Percentiles rank a stretch among this genome's conserved stretches.
These are phyloP conservation scores for Penicillium crustosum DNA, from an alignment of 2,329 filamentous ascomycete genomes.

Conservation along the genomic window DNA sequence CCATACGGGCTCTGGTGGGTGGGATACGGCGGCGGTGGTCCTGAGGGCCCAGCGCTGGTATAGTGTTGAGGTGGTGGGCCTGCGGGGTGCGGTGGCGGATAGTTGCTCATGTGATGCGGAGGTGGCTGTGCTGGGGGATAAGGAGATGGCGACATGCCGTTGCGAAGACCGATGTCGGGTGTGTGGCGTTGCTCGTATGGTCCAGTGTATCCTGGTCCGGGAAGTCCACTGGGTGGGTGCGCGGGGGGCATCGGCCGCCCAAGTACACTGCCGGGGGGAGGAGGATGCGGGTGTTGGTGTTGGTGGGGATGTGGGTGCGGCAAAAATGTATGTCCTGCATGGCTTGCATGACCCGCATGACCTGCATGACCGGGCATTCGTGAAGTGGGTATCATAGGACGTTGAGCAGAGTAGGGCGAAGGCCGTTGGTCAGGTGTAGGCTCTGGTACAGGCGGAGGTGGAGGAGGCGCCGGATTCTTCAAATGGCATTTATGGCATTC, in stretches of 20 bases:
- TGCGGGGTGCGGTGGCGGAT: constrained; percentile 35
- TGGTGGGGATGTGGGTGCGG: constrained; percentile 32
- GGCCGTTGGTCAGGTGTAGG: constrained; percentile 37
- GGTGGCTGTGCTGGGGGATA: constrained; percentile 46
- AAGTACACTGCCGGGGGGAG: constrained; percentile 24
- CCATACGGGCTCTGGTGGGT: constrained; percentile 42
- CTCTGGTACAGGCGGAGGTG: constrained; percentile 25
- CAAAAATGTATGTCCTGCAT: constrained; percentile 29
- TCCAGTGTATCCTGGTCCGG: constrained; percentile 32
- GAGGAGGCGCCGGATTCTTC: constrained; percentile 38
- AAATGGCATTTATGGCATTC: constrained; percentile 74
- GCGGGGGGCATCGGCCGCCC: constrained; percentile 32
- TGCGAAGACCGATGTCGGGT: constrained; percentile 35
- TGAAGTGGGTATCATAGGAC: constrained; percentile 36
- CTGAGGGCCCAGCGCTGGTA: constrained; percentile 35
- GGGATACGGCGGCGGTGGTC: constrained; percentile 37
- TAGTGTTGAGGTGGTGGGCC: constrained; percentile 34
- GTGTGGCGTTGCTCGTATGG: constrained; percentile 39
- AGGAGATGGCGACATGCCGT: constrained; percentile 35
- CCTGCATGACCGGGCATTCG: constrained; percentile 23
- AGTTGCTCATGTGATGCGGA: constrained; percentile 55
- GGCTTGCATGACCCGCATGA: constrained; percentile 17
- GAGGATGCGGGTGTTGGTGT: constrained; percentile 19
- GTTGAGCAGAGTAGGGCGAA: constrained; percentile 36
- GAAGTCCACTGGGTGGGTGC: constrained; percentile 27